Percentiles rank a stretch among this genome's conserved stretches.
These are phyloP conservation scores for Garcia nutans DNA, from an alignment of 345 rosid species.

Conservation along the genomic window DNA sequence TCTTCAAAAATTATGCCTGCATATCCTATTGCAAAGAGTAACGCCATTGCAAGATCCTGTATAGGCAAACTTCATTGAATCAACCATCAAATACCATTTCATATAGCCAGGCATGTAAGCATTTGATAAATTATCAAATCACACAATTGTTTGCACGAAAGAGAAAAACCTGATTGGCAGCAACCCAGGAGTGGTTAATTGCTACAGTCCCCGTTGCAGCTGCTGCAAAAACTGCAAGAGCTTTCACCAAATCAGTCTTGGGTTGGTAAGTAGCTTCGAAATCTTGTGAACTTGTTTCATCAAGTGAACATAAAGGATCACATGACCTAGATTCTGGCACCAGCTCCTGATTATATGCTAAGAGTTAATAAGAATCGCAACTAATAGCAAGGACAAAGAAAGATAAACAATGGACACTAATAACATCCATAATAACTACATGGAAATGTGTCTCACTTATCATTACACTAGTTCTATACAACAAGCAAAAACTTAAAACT, in stretches of 20 bases:
- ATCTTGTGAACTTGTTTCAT: constrained; percentile 75
- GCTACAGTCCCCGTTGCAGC: constrained; percentile 82
- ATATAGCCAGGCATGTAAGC: not conserved
- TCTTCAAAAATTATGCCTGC: constrained; percentile 89
- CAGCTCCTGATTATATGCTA: constrained; percentile 52
- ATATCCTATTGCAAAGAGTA: constrained; percentile 83
- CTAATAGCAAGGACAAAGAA: not conserved
- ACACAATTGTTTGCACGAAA: not conserved
- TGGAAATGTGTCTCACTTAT: not conserved
- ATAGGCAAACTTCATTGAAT: constrained; percentile 25
- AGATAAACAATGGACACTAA: not conserved
- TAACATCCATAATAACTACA: not conserved
- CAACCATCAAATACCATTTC: constrained; percentile 11
- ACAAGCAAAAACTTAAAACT: not conserved
- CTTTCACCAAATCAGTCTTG: constrained; percentile 78
- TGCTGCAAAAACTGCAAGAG: constrained; percentile 71
- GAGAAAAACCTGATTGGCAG: constrained; percentile 75
- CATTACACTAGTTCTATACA: not conserved
- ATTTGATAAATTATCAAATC: not conserved
- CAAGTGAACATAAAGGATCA: constrained; percentile 88
- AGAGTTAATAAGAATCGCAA: constrained; percentile 12
- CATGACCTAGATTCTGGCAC: constrained; percentile 55
- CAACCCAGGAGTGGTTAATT: constrained; percentile 91
- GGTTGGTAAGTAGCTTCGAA: constrained; percentile 70
- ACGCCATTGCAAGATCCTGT: constrained; percentile 96